Evolutionary conservation across 441 rosid genomes (phyloP), one percentile per base, ranked within the genome.

Genomic region (Syzygium malaccense): DNA sequence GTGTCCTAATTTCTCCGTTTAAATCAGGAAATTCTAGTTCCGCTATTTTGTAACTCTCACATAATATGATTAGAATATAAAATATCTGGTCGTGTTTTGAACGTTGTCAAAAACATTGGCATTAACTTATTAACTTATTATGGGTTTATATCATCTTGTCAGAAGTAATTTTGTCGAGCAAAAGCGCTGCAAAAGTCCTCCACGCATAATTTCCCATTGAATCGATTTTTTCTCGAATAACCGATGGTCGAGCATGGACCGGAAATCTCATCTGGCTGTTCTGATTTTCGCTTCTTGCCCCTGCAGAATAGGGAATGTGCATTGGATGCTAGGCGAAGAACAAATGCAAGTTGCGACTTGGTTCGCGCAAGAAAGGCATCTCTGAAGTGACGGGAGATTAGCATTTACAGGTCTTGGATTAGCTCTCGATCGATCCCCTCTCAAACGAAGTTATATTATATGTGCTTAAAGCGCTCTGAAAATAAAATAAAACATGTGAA

Each of bases 191-290:
- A 60, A 60, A 28, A 13, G 66, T 13, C 17, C 28, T 26, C 4
- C 1, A 28, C 28, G 66, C 66, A 28, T 13, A 60, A 28, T 3
- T 60, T 28, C 66, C 0, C 2, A 2, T 0, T 17, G 19, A 64
- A 64, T 64, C 75, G 4, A 0, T 8, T 30, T 64, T 64, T 32
- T 17, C 41, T 64, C 4, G 20, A 15, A 30, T 3, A 64, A 28
- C n/a, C 32, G 4, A 0, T 28, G 32, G 32, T 60, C 2, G 4
- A 28, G 4, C 32, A 60, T 5, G 3, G 2, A 64, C 2, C 0
- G 0, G 0, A 37, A 30, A 64, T 30, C 0, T 64, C 1, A 64
- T 17, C 2, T 2, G 1, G 6, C 8, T 0, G 41, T 0, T 32
- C 1, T 0, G 0, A 1, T 17, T 64, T 64, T 64, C 1, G 3